Conservation (phyloP, 2,329 filamentous ascomycete genomes). For the Tolypocladium pustulatum region DNA sequence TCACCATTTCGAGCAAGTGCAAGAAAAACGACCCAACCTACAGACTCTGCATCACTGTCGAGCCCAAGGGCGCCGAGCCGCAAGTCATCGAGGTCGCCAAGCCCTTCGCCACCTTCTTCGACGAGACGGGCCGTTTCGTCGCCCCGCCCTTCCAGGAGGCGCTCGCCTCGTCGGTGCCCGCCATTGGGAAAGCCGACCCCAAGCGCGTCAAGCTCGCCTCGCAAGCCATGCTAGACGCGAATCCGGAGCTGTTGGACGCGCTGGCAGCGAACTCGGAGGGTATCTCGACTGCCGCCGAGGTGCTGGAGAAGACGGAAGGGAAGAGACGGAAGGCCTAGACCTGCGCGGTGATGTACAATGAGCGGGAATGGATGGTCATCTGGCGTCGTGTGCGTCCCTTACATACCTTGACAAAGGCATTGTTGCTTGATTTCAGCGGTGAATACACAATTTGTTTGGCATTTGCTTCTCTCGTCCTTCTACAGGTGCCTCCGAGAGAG, state of each 20-base stretch:
- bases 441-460: not conserved
- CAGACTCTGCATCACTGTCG: conserved; percentile 55
- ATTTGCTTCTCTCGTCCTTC: not conserved
- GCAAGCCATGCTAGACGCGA: conserved; percentile 26
- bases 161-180: conserved; percentile 56
- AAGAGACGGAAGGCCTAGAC: conserved; percentile 35
- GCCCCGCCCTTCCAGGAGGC: conserved; percentile 68
- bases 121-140: conserved; percentile 61
- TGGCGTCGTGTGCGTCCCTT: not conserved
- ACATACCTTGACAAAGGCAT: not conserved
- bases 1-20: conserved; percentile 60
- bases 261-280: conserved; percentile 23
- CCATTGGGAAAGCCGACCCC: conserved; percentile 56
- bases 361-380: too few relatives aligned
- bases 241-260: conserved; percentile 39
- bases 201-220: conserved; percentile 34
- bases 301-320: conserved; percentile 27
- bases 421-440: not conserved
- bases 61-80: conserved; percentile 23
- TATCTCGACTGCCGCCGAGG: conserved; percentile 20
- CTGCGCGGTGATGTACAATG: not conserved
- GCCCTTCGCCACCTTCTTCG: conserved; percentile 69
- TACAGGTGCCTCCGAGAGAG: not conserved
- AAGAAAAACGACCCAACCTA: conserved; percentile 79
- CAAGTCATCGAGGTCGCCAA: conserved; percentile 44